Evolutionary conservation across 2,329 filamentous ascomycete species (phyloP), one percentile per base, ranked within the genome.

Genomic region (Aspergillus candidus): DNA sequence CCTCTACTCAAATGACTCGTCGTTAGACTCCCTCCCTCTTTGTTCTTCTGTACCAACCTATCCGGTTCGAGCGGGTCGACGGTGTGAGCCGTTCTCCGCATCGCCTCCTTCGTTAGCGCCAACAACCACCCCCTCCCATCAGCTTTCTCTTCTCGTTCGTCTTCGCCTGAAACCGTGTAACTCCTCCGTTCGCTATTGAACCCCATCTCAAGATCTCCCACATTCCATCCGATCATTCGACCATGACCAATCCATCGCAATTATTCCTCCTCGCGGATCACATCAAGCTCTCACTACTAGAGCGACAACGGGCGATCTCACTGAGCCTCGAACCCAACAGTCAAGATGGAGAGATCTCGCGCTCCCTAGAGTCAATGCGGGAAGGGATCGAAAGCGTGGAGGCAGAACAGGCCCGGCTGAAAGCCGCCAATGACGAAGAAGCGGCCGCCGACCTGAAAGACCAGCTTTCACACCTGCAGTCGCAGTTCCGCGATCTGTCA

Each of bases 181-280:
- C 7, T 32, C n/a, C 12, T 40, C 15, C 27, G 27, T 11, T 27
- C 11, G 35, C 32, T 32, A 42, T 27, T 10, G 22, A 27, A 27
- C 1, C 41, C 31, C 15, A 15, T 18, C 13, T 29, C 35, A 32
- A 32, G 17, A 44, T 27, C 30, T 15, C 31, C 11, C 17, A 12
- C 22, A 13, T 29, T 8, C 32, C 12, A 17, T 12, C n/a, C 32
- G 22, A 14, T 35, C 58, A 62, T 42, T 66, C 65, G 57, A 63
- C 59, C 22, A 74, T 73, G 70, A 63, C 73, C 47, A 79, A 76
- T 55, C 74, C 79, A 39, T 76, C 77, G 11, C 90, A 96, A 68
- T 83, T 97, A 55, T 88, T 90, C 65, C 84, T 97, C 42, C 81
- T 97, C 46, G 88, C 90, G 60, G 93, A 98, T 71, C 91, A 97